Evolutionary conservation across 768 basidiomycete species (phyloP), one percentile per base, ranked within the genome.

Genomic region (Leucocoprinus leucothites): DNA sequence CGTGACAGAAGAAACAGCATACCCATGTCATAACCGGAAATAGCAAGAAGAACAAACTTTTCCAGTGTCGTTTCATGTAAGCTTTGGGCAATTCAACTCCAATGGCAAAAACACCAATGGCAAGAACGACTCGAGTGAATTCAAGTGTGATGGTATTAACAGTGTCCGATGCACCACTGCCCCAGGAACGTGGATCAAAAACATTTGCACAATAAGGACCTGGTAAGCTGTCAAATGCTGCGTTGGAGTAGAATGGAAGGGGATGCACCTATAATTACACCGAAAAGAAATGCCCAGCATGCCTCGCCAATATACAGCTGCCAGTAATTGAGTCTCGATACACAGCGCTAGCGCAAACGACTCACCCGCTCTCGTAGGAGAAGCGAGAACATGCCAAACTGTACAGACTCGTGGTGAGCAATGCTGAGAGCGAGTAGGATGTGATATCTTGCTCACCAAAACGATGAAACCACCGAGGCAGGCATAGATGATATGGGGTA

Each of bases 51-150:
- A 89, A 79, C 3, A 99, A 65, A 60, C 91, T 93, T 64, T 81
- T 86, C 94, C 94, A 97, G 65, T 98, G 97, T n/a, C 84, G 80
- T 19, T 78, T 75, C 82, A 98, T 90, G 71, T 98, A 99, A 3
- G 91, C 91, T 73, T 94, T 94, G 21, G 97, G 97, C 66, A 98
- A 76, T 67, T 99, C 97, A 21, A 98, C 97, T 14, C 97, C 97
- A 51, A 99, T 92, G 7, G 96, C 96, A 67, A 99, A 99, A 0
- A 99, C 96, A 18, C 94, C 94, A 51, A 98, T 89, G 14, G 96
- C 97, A 28, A 99, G 83, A 43, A 98, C 89, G 54, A 98, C 86
- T 14, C 97, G 82, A 8, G 92, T 94, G 64, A 88, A 79, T 70
- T 99, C 97, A 56, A 99, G 79, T 1, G 93, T 95, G 57, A 99